Base-by-base conservation (phyloP, 1,284 basidiomycete species). In the Cryptococcus deneoformans region DNA sequence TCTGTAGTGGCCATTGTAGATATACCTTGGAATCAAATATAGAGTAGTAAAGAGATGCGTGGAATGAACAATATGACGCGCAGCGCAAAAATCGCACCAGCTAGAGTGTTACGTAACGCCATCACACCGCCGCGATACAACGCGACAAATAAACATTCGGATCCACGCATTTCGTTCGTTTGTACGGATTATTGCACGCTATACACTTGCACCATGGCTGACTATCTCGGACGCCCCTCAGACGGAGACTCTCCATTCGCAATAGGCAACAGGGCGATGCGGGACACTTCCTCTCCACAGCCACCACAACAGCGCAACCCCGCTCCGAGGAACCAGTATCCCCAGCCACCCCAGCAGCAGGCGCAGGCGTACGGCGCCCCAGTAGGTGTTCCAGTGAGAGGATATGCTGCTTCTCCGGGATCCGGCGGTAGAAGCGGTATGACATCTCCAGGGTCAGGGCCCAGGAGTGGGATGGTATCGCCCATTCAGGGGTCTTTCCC, bases 201-300 rank as follows among this genome's bases (percentile, higher is more conserved):
- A 44, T 16, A n/a, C 12, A 10, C 2, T 1, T 16, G 20, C 14
- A 37, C n/a, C 4, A 47, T 46, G 42, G 14, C 53, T 16, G 58
- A 67, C 53, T 74, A 64, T 51, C 68, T 78, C 20, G 76, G 75
- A 34, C 62, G 77, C 45, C 77, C 77, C 16, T 77, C 77, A 7
- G 68, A 67, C 3, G 75, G 73, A 36, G 72, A 75, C 50, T 76
- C 74, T 3, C 77, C 77, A 11, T 77, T 78, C 53, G 76, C 77
- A n/a, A 78, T 77, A 50, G 77, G 72, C 20, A 69, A 76, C 52
- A 65, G 71, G 35, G 77, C 76, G 7, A 65, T 75, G 64, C 63
- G 70, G 44, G 75, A 77, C 58, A 72, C 68, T 3, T 70, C 70
- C 0, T 64, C 65, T 7, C 74, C 74, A 35, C 68, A 72, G 58